Evolutionary conservation across 2,329 filamentous ascomycete species (phyloP).

Genomic region (Talaromyces sp.): DNA sequence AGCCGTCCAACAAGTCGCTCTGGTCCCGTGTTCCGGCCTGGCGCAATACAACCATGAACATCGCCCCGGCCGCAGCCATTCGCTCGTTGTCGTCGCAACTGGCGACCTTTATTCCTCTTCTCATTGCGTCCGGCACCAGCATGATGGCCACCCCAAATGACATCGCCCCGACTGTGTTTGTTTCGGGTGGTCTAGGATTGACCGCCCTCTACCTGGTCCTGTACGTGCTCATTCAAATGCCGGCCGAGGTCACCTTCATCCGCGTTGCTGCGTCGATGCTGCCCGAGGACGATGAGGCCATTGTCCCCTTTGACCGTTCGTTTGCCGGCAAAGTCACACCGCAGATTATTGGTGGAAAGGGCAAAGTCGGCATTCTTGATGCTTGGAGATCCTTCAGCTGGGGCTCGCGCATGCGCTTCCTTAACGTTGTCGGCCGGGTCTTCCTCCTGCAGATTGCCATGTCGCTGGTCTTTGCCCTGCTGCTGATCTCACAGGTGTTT

Average conservation of each 20-base stretch:
- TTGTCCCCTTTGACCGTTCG: slow-evolving; percentile 85
- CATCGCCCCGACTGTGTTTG: slow-evolving; percentile 28
- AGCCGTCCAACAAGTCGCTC: slow-evolving; percentile 58
- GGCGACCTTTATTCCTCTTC: slow-evolving; percentile 29
- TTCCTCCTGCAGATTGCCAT: slow-evolving; percentile 50
- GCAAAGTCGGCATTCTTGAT: slow-evolving; percentile 65
- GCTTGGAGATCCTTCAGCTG: slow-evolving; percentile 76
- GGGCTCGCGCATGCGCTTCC: slow-evolving; percentile 64
- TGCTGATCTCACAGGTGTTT: slow-evolving; percentile 51
- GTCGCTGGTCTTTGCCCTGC: slow-evolving; percentile 41
- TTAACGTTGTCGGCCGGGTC: slow-evolving; percentile 72
- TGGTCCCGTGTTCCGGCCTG: slow-evolving; percentile 62
- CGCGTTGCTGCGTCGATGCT: slow-evolving; percentile 86
- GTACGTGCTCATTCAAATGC: slow-evolving; percentile 63
- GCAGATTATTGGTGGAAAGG: slow-evolving; percentile 66
- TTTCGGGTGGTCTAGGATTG: slow-evolving; percentile 31
- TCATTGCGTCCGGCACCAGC: slow-evolving; percentile 44
- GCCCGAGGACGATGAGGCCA: slow-evolving; percentile 71
- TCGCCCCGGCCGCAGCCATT: slow-evolving; percentile 62
- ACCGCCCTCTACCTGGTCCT: slow-evolving; percentile 41
- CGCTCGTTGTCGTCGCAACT: slow-evolving; percentile 54
- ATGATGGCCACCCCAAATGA: slow-evolving; percentile 37
- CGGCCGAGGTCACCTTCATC: slow-evolving; percentile 68
- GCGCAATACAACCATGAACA: slow-evolving; percentile 61
- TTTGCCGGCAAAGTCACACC: slow-evolving; percentile 73